Percentiles rank a stretch among this genome's conserved stretches.
These are phyloP conservation scores for Daldinia childiae DNA, from an alignment of 495 filamentous ascomycete species.

Conservation along the genomic window DNA sequence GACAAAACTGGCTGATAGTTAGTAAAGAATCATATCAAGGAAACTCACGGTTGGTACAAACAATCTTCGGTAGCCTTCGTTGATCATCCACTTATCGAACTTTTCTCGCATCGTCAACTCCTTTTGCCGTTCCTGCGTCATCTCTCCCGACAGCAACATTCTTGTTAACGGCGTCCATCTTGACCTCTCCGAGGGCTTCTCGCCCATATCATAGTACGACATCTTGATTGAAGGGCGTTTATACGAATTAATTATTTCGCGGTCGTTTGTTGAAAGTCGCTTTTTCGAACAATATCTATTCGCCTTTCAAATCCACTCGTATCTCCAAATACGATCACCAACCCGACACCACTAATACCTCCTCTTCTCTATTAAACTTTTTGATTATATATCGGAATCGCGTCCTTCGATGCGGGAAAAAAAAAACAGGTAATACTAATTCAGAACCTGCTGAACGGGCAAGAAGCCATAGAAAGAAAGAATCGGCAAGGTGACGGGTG, in stretches of 20 bases:
- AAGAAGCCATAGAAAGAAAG: constrained; percentile 47
- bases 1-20: constrained; percentile 65
- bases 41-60: constrained; percentile 53
- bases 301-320: constrained; percentile 3
- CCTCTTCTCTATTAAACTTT: constrained; percentile 41
- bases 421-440: constrained; percentile 42
- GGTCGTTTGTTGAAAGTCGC: constrained; percentile 12
- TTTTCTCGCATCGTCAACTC: constrained; percentile 64
- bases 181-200: constrained; percentile 67
- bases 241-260: constrained; percentile 6
- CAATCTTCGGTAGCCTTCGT: constrained; percentile 79
- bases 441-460: constrained; percentile 69
- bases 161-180: constrained; percentile 75
- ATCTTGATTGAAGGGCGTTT: constrained; percentile 45
- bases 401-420: constrained; percentile 25
- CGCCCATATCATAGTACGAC: constrained; percentile 53
- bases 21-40: constrained; percentile 31
- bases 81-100: constrained; percentile 75
- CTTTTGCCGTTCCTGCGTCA: constrained; percentile 69
- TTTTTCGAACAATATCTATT: constrained; percentile 9
- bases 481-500: constrained; percentile 38
- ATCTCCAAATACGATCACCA: constrained; percentile 11
- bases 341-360: constrained; percentile 35
- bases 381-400: constrained; percentile 32
- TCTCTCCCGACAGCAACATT: constrained; percentile 75